Percentiles rank a stretch among this genome's conserved stretches.
These are phyloP conservation scores for Teratosphaeriaceae sp. DNA, from an alignment of 2,329 filamentous ascomycete genomes.

Conservation along the genomic window DNA sequence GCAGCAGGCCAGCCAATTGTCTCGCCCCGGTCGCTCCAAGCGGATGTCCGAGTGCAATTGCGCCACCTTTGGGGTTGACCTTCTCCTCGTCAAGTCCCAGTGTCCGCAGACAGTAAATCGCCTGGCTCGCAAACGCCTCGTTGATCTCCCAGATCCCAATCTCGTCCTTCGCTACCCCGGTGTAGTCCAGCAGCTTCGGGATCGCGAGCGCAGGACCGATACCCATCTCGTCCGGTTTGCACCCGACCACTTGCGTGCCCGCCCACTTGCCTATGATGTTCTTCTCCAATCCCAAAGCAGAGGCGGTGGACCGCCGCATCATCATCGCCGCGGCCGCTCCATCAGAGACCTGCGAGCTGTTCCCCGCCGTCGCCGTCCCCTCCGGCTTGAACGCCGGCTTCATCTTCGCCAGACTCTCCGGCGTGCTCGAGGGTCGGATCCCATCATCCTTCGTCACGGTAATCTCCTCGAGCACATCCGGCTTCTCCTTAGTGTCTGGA, in stretches of 20 bases:
- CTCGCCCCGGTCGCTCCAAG: constrained; percentile 82
- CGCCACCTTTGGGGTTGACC: constrained; percentile 89
- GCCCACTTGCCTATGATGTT: constrained; percentile 79
- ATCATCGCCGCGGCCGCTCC: constrained; percentile 78
- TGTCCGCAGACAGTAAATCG: constrained; percentile 63
- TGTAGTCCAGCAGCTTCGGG: constrained; percentile 66
- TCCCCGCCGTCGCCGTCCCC: constrained; percentile 78
- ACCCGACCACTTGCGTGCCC: constrained; percentile 67
- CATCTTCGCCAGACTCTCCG: constrained; percentile 67
- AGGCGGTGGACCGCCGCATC: constrained; percentile 77
- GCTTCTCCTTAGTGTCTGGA: constrained; percentile 54
- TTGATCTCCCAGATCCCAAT: constrained; percentile 91
- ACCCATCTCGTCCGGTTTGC: constrained; percentile 88
- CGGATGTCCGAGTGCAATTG: constrained; percentile 89
- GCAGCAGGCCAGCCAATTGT: constrained; percentile 68
- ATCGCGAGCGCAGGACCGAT: constrained; percentile 82
- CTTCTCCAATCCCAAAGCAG: constrained; percentile 60
- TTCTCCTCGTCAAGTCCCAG: constrained; percentile 61
- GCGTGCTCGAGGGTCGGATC: constrained; percentile 60
- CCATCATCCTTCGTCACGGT: constrained; percentile 77
- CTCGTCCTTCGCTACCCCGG: constrained; percentile 61
- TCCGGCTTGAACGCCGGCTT: constrained; percentile 77
- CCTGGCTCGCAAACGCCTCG: constrained; percentile 64
- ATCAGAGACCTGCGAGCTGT: constrained; percentile 78
- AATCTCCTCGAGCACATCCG: constrained; percentile 47